Percentiles rank a stretch among this genome's conserved stretches.
These are phyloP conservation scores for Guadua angustifolia DNA, from an alignment of 176 grass and related monocot genomes.

Conservation along the genomic window DNA sequence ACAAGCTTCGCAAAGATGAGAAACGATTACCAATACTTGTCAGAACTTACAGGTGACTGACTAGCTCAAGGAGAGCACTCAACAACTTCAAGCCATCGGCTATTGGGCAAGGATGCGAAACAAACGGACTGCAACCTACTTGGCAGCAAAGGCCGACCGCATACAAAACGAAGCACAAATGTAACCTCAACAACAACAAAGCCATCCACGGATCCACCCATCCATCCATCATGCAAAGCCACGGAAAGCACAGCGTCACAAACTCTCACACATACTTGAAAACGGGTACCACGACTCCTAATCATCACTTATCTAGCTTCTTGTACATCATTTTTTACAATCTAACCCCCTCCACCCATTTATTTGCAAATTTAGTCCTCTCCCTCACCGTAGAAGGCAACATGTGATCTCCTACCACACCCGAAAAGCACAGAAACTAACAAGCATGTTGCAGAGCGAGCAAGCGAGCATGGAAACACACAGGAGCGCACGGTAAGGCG, in stretches of 20 bases:
- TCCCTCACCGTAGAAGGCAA: too few relatives aligned
- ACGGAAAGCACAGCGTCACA: slow-evolving; percentile 33
- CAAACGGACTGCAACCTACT: slow-evolving; percentile 30
- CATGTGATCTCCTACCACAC: too few relatives aligned
- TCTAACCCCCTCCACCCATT: too few relatives aligned
- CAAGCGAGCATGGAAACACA: too few relatives aligned
- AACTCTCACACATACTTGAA: slow-evolving; percentile 21
- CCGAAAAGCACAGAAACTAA: too few relatives aligned
- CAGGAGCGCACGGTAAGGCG: too few relatives aligned
- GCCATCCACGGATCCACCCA: slow-evolving; percentile 21
- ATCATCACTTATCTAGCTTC: too few relatives aligned
- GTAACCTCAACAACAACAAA: slow-evolving; percentile 17
- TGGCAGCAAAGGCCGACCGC: slow-evolving; percentile 22
- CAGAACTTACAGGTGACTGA: slow-evolving; percentile 40
- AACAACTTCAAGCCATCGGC: slow-evolving; percentile 23
- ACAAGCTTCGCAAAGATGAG: not conserved
- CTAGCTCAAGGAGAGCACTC: slow-evolving; percentile 45
- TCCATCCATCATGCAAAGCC: slow-evolving; percentile 40
- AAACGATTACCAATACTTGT: slow-evolving; percentile 38
- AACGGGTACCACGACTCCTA: not conserved
- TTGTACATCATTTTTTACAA: too few relatives aligned
- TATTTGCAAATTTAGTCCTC: too few relatives aligned
- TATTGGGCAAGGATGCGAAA: slow-evolving; percentile 19
- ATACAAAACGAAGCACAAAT: slow-evolving; percentile 37
- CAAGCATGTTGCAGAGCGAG: too few relatives aligned